phyloP scores from a whole-genome alignment of 163 green algal genomes.

The Volvox carteri region DNA sequence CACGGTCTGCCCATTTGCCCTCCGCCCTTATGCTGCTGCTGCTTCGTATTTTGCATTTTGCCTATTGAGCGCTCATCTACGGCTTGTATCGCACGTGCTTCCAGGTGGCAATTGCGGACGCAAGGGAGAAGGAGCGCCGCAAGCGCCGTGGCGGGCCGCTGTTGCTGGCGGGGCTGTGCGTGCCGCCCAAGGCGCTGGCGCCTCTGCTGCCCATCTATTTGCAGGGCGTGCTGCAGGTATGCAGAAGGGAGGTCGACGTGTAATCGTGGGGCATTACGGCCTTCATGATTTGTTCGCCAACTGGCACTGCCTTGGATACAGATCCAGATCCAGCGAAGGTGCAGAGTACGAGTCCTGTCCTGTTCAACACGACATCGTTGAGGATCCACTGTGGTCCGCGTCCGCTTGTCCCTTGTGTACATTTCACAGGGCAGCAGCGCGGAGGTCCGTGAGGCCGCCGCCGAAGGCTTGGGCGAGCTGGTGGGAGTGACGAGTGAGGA shows the following conservation, averaged over 20 bases:
- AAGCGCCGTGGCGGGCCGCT: conserved; percentile 67
- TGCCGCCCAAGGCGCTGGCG: conserved; percentile 87
- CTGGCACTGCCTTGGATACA: too few relatives aligned
- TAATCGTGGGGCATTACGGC: not conserved
- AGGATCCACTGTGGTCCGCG: too few relatives aligned
- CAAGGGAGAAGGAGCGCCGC: conserved; percentile 83
- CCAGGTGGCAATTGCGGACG: conserved; percentile 83
- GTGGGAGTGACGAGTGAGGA: conserved; percentile 85
- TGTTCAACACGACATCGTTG: too few relatives aligned
- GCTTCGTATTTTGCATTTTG: too few relatives aligned
- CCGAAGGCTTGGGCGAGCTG: conserved; percentile 93
- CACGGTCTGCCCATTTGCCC: too few relatives aligned
- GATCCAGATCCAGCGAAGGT: too few relatives aligned
- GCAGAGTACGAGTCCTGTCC: too few relatives aligned
- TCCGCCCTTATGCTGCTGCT: too few relatives aligned
- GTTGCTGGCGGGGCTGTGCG: conserved; percentile 88
- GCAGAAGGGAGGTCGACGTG: not conserved
- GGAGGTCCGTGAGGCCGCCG: conserved; percentile 90
- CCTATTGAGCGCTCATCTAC: too few relatives aligned
- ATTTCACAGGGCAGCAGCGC: conserved; percentile 58
- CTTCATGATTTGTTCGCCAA: too few relatives aligned
- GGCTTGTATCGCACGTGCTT: too few relatives aligned
- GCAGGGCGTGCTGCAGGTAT: conserved; percentile 88
- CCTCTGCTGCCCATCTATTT: conserved; percentile 96
- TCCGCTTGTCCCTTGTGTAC: not conserved